A percentile compares a stretch with the other conserved stretches of the same genome.
These are phyloP conservation scores for Aspergillus quadrilineatus DNA, from an alignment of 2,329 filamentous ascomycete genomes.

Conservation along the genomic window DNA sequence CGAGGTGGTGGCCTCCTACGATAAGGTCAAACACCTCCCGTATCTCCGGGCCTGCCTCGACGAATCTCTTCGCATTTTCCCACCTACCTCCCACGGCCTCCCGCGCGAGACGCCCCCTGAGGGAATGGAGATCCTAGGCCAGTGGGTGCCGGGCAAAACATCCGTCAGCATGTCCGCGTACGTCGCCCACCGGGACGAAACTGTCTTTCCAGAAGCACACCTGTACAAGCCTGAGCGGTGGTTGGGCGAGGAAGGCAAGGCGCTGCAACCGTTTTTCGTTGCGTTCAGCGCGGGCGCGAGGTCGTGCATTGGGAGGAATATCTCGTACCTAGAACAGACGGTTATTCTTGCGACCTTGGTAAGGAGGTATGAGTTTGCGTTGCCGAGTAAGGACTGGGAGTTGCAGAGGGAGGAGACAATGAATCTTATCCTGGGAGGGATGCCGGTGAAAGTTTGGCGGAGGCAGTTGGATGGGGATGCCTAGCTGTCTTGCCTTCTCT, in stretches of 20 bases:
- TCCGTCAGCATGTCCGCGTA: conserved; percentile 46
- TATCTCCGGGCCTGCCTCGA: conserved; percentile 56
- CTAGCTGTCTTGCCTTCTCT: background rate
- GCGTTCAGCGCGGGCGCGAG: conserved; percentile 43
- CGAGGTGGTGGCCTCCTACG: conserved; percentile 50
- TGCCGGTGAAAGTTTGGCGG: conserved; percentile 35
- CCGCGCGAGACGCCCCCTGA: conserved; percentile 48
- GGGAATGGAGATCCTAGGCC: conserved; percentile 45
- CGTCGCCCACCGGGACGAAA: conserved; percentile 39
- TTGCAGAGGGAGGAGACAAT: conserved; percentile 29
- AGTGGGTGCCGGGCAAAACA: conserved; percentile 48
- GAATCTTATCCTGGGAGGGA: conserved; percentile 33
- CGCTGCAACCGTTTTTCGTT: conserved; percentile 41
- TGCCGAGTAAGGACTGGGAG: conserved; percentile 28
- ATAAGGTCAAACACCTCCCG: conserved; percentile 52
- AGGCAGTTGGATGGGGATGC: conserved; percentile 13
- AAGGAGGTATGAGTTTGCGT: conserved; percentile 32
- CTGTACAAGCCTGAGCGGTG: conserved; percentile 45
- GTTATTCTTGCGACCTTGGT: conserved; percentile 48
- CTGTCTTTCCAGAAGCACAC: conserved; percentile 40
- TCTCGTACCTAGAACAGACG: conserved; percentile 49
- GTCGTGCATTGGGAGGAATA: conserved; percentile 45
- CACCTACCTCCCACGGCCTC: conserved; percentile 47
- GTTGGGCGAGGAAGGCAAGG: conserved; percentile 43
- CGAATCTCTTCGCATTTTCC: conserved; percentile 49